Conservation (phyloP, 176 grass and related monocot genomes). For the Triticum aestivum region DNA sequence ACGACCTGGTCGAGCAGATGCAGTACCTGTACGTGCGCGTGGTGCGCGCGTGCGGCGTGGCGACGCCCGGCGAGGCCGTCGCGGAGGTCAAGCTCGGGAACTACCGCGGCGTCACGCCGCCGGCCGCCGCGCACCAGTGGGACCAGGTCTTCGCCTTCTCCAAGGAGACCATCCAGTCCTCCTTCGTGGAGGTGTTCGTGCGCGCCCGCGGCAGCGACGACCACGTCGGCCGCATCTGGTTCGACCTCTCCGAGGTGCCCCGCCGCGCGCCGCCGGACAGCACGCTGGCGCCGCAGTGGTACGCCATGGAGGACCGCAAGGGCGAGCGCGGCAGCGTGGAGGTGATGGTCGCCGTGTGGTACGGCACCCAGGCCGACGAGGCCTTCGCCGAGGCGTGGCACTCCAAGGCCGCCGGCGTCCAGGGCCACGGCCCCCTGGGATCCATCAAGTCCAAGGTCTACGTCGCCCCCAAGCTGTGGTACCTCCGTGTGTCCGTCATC, state of each 20-base stretch:
- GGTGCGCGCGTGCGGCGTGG: conserved; percentile 65
- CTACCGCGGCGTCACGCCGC: conserved; percentile 77
- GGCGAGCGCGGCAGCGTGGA: conserved; percentile 58
- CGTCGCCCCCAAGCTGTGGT: conserved; percentile 91
- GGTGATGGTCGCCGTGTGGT: conserved; percentile 79
- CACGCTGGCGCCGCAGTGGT: conserved; percentile 90
- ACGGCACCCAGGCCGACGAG: conserved; percentile 90
- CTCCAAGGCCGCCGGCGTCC: conserved; percentile 77
- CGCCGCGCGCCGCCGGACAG: conserved; percentile 81
- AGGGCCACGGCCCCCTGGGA: conserved; percentile 61
- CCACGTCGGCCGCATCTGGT: conserved; percentile 69
- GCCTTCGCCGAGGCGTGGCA: conserved; percentile 93
- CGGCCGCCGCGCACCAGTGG: conserved; percentile 44
- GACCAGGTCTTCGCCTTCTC: conserved; percentile 95
- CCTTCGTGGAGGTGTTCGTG: conserved; percentile 67
- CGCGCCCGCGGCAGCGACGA: conserved; percentile 69
- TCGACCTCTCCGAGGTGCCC: conserved; percentile 87
- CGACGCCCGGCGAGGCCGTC: conserved; percentile 44
- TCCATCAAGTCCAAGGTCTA: conserved; percentile 95
- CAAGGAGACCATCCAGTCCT: conserved; percentile 82
- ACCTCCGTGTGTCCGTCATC: conserved; percentile 69
- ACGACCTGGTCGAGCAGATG: conserved; percentile 93
- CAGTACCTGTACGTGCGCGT: conserved; percentile 91
- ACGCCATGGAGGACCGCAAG: conserved; percentile 78
- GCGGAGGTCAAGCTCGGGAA: conserved; percentile 94